These are phyloP conservation scores for Tilletia indica DNA, from an alignment of 1,284 basidiomycete species.

Conservation along the genomic window DNA sequence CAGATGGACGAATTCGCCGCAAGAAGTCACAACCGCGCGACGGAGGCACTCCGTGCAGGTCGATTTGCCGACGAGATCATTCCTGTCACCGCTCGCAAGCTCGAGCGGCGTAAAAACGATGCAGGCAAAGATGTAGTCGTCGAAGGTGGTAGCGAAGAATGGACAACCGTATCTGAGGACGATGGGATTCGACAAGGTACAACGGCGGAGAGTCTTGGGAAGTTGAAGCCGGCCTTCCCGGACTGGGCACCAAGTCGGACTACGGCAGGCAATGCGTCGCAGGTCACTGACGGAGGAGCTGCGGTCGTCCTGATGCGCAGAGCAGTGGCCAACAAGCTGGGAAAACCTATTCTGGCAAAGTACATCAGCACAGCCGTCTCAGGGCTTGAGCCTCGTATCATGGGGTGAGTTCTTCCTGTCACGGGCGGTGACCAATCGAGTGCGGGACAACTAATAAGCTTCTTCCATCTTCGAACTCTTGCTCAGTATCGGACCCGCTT, in stretches of 20 bases:
- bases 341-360: conserved; percentile 48
- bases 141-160: background rate
- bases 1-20: conserved; percentile 49
- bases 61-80: conserved; percentile 47
- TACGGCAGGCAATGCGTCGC: conserved; percentile 52
- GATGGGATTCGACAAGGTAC: conserved; percentile 23
- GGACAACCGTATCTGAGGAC: conserved; percentile 7
- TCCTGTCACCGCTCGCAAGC: conserved; percentile 45
- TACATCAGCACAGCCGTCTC: conserved; percentile 47
- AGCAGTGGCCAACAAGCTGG: conserved; percentile 44
- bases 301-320: conserved; percentile 48
- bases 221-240: conserved; percentile 51
- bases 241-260: conserved; percentile 32
- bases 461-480: background rate
- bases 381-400: conserved; percentile 52
- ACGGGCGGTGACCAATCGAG: background rate
- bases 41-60: conserved; percentile 44
- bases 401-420: conserved; percentile 30
- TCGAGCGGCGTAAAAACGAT: conserved; percentile 24
- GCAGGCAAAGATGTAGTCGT: conserved; percentile 29
- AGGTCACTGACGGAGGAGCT: conserved; percentile 51
- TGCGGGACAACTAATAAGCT: background rate
- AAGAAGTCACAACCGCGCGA: conserved; percentile 40
- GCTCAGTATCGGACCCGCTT: conserved; percentile 45
- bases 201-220: conserved; percentile 30